Evolutionary conservation across 2,329 filamentous ascomycete genomes (phyloP).

Genomic region (Colletotrichum eleusines): DNA sequence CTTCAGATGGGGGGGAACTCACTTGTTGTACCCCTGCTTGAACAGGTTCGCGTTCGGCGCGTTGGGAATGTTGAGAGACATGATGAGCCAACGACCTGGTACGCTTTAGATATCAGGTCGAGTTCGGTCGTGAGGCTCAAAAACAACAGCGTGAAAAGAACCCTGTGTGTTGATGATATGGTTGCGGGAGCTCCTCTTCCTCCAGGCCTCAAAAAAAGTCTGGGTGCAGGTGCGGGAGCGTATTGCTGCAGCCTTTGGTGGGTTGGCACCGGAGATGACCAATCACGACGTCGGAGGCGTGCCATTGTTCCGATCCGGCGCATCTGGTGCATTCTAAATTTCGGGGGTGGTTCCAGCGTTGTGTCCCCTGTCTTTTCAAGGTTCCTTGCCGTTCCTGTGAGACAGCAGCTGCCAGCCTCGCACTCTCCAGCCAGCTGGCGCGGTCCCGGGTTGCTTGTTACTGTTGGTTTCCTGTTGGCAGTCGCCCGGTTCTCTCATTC

Average conservation of each 20-base stretch:
- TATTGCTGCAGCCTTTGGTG: slow-evolving; percentile 41
- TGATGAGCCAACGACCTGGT: slow-evolving; percentile 54
- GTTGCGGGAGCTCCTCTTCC: slow-evolving; percentile 38
- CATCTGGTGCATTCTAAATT: slow-evolving; percentile 41
- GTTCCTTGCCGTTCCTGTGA: slow-evolving; percentile 4
- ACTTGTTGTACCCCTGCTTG: slow-evolving; percentile 98
- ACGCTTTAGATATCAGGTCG: slow-evolving; percentile 24
- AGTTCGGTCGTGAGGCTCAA: slow-evolving; percentile 29
- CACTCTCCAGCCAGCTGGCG: slow-evolving; percentile 18
- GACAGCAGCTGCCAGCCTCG: slow-evolving; percentile 39
- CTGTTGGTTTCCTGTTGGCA: slow-evolving; percentile 30
- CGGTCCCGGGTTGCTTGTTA: slow-evolving; percentile 19
- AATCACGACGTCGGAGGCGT: slow-evolving; percentile 37
- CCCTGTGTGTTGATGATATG: slow-evolving; percentile 37
- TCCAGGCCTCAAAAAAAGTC: slow-evolving; percentile 42
- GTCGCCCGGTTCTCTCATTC: slow-evolving; percentile 26
- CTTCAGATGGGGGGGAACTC: slow-evolving; percentile 54
- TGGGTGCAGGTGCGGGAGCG: slow-evolving; percentile 40
- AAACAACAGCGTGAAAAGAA: slow-evolving; percentile 31
- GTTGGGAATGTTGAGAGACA: slow-evolving; percentile 97
- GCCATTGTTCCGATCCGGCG: slow-evolving; percentile 43
- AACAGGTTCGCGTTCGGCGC: slow-evolving; percentile 94
- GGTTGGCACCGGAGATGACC: slow-evolving; percentile 35
- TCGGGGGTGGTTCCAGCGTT: slow-evolving; percentile 37
- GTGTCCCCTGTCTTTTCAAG: slow-evolving; percentile 13